A percentile compares a stretch with the other conserved stretches of the same genome.
phyloP scores from a whole-genome alignment of 1,284 basidiomycete species.

The Cutaneotrichosporon sp. region DNA sequence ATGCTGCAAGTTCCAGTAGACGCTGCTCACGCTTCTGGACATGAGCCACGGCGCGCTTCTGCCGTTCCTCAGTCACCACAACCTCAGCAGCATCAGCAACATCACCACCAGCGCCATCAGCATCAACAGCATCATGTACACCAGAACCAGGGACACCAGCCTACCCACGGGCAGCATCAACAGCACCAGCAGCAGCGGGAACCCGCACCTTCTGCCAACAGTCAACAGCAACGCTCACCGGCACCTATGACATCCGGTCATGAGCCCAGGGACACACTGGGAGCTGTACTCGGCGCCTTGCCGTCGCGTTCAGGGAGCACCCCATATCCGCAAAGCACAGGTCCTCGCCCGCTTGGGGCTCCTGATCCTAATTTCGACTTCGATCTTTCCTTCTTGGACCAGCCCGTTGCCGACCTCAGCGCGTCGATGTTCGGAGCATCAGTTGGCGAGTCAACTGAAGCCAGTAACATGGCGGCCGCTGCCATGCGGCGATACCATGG shows the following conservation, averaged over 20 bases:
- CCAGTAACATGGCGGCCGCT: neutral
- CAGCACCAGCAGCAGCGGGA: neutral
- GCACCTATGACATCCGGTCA: neutral
- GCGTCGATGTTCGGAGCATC: conserved; percentile 8
- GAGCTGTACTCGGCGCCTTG: neutral
- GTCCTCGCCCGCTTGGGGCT: conserved; percentile 15
- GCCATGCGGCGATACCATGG: neutral
- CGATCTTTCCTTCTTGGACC: conserved; percentile 21
- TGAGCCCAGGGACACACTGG: neutral
- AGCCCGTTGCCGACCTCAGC: conserved; percentile 16
- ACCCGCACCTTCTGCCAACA: neutral
- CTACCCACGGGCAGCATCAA: neutral
- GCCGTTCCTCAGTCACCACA: neutral
- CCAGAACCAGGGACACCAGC: neutral
- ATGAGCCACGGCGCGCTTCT: neutral
- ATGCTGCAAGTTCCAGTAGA: neutral
- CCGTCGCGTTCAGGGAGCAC: neutral
- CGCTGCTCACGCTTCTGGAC: neutral
- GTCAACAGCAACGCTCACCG: neutral
- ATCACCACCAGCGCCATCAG: neutral
- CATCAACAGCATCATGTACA: conserved; percentile 1
- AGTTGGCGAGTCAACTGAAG: neutral
- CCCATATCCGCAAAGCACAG: conserved; percentile 16
- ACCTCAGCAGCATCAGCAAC: conserved; percentile 3
- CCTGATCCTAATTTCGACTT: conserved; percentile 18